Conservation (phyloP, 768 basidiomycete genomes). For the Suillus clintonianus region DNA sequence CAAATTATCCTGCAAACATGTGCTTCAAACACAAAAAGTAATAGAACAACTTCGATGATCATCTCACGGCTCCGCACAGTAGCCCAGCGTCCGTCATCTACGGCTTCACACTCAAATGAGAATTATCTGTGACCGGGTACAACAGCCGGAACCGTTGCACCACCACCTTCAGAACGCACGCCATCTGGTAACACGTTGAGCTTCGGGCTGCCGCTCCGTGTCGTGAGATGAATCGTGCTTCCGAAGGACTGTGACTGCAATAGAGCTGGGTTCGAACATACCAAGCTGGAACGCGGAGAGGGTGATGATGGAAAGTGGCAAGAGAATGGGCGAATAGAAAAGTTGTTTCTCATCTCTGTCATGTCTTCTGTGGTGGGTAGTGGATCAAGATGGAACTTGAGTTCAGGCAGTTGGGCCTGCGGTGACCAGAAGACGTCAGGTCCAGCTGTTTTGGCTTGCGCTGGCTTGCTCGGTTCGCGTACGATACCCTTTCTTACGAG, state of each 20-base stretch:
- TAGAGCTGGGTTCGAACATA: background rate
- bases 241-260: background rate
- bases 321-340: background rate
- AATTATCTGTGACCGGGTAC: background rate
- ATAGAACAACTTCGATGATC: background rate
- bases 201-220: background rate
- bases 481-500: slow-evolving; percentile 6
- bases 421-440: slow-evolving; percentile 10
- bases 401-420: slow-evolving; percentile 5
- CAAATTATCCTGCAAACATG: background rate
- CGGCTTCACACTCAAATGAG: background rate
- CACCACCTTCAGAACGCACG: background rate
- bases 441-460: slow-evolving; percentile 10
- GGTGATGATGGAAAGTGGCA: background rate
- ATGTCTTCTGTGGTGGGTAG: background rate
- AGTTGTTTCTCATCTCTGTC: background rate
- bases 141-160: background rate
- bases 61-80: background rate
- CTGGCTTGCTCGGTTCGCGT: slow-evolving; percentile 5
- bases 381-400: background rate
- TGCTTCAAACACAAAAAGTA: background rate
- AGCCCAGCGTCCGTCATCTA: background rate
- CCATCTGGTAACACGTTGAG: background rate
- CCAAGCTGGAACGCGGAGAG: slow-evolving; percentile 7
- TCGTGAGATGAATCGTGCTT: background rate